These are phyloP conservation scores for Phyllosticta citribraziliensis DNA, from an alignment of 2,329 filamentous ascomycete species.

Conservation along the genomic window DNA sequence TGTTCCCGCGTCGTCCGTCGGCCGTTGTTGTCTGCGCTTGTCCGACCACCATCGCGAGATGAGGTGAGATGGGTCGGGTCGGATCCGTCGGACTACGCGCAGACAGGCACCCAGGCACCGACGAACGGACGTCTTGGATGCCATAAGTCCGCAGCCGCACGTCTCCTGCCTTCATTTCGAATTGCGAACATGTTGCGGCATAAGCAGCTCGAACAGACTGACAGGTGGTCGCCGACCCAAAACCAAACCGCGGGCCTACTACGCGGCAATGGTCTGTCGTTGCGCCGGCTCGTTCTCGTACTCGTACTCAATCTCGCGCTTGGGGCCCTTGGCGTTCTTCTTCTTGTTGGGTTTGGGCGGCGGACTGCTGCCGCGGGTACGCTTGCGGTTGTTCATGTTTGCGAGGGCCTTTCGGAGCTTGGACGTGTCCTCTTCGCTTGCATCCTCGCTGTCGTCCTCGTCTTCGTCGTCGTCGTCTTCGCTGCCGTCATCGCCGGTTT, in stretches of 20 bases:
- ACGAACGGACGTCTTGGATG: no score
- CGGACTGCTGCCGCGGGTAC: slow-evolving; percentile 44
- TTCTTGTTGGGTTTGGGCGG: slow-evolving; percentile 50
- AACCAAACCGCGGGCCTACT: neutral
- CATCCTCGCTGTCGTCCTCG: slow-evolving; percentile 47
- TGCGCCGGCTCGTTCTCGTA: slow-evolving; percentile 51
- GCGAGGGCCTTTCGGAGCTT: slow-evolving; percentile 47
- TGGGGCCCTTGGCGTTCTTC: slow-evolving; percentile 41
- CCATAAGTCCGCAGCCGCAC: neutral
- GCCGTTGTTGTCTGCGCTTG: no score
- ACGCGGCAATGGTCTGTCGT: slow-evolving; percentile 22
- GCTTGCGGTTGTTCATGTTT: slow-evolving; percentile 35
- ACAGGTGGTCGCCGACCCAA: neutral
- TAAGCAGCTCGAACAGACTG: neutral
- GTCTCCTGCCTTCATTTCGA: neutral
- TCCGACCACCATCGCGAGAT: no score
- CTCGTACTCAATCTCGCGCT: slow-evolving; percentile 71
- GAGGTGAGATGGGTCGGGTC: no score
- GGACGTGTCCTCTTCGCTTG: slow-evolving; percentile 42
- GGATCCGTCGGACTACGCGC: no score
- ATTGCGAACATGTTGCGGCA: neutral
- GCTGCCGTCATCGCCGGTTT: slow-evolving; percentile 47
- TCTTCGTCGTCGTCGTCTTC: slow-evolving; percentile 36
- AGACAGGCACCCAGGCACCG: no score
- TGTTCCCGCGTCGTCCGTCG: no score